These are phyloP conservation scores for Pestalotiopsis sp. DNA, from an alignment of 2,329 filamentous ascomycete genomes.

Conservation along the genomic window DNA sequence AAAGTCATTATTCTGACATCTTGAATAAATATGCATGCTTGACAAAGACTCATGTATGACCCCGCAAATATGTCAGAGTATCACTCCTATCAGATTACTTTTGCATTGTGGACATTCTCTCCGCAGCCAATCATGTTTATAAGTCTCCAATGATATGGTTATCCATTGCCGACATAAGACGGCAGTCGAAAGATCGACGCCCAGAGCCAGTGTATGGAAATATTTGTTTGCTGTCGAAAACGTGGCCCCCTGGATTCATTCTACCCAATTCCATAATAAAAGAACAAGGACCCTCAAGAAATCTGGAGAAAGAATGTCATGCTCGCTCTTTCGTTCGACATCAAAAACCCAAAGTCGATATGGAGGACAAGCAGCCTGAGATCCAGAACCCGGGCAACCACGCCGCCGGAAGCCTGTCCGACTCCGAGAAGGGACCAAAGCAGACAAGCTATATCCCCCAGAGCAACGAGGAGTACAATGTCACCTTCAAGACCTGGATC, in stretches of 20 bases:
- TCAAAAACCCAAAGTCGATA: background rate
- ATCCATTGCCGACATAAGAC: background rate
- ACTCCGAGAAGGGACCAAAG: conserved; percentile 9
- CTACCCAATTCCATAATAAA: background rate
- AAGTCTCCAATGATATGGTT: background rate
- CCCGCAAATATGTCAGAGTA: background rate
- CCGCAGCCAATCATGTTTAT: background rate
- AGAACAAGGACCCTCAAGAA: background rate
- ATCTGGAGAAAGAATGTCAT: background rate
- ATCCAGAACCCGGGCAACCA: background rate
- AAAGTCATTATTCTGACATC: background rate
- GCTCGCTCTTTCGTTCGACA: background rate
- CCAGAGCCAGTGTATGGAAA: background rate
- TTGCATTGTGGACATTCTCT: background rate
- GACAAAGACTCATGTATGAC: background rate
- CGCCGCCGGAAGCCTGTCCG: background rate
- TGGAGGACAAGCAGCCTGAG: background rate
- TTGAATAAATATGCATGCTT: background rate
- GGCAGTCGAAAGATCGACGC: background rate
- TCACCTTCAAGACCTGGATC: conserved; percentile 44
- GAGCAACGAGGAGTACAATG: conserved; percentile 38
- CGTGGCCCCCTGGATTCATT: background rate
- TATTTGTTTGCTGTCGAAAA: background rate
- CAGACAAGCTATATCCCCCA: conserved; percentile 28
- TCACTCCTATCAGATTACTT: background rate